Base-by-base conservation (phyloP, 192 early-diverging fungal genomes). In the Backusella westeae region DNA sequence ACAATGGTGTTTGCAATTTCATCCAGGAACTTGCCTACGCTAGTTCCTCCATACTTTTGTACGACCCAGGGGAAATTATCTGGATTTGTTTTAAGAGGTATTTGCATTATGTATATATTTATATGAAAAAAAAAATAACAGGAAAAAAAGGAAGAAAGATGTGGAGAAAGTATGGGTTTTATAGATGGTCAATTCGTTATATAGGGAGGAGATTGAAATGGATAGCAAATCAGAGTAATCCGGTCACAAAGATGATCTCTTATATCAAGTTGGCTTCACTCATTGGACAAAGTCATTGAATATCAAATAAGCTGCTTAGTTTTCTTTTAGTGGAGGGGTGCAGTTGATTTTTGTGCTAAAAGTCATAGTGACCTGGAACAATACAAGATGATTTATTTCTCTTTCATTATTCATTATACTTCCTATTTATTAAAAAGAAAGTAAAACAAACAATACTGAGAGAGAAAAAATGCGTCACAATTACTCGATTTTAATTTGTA, bases 11-110 rank as follows among this genome's bases (percentile, higher is more conserved):
- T 81, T 67, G 87, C 83, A 67, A 91, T 90, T 72, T 82, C 85
- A 19, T 88, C 78, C 12, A 91, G 36, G 77, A 87, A 90, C 80
- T 90, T 94, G 69, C 96, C 96, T 26, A 97, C 93, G 72, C 89
- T 91, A 53, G 96, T 97, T 68, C 96, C 96, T 74, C 96, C 96
- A 85, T 94, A 97, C 85, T 97, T 97, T 69, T 90, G 89, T 49
- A 90, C 89, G 36, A 90, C 69, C 80, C 86, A 87, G 35, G 90
- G 90, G 21, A 72, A 39, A 35, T 74, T 32, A 8, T 68, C 9
- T 56, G 42, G 21, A 56, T 79, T 79, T 44, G 39, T 26, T 29
- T 41, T 52, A 1, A 67, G 23, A 15, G 35, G 34, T 66, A 44
- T 41, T 12, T 42, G 6, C 76, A 67, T 67, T 29, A 5, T 53